Conservation (phyloP, 2,329 filamentous ascomycete genomes). For the Beauveria pseudobassiana region DNA sequence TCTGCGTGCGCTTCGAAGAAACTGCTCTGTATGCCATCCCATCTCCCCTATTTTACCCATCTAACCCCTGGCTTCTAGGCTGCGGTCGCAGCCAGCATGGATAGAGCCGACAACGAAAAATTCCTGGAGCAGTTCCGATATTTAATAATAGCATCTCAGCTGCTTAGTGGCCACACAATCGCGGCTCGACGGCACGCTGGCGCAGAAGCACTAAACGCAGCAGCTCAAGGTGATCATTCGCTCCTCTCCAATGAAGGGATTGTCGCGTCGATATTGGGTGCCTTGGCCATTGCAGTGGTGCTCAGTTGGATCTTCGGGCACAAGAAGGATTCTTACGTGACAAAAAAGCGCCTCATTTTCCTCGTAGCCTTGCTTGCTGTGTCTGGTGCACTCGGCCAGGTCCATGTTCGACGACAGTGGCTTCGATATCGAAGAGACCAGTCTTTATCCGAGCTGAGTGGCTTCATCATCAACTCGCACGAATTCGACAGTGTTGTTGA, state of each 20-base stretch:
- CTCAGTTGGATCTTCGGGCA: conserved; percentile 61
- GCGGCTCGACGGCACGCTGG: conserved; percentile 24
- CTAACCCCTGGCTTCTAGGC: conserved; percentile 36
- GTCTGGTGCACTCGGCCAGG: conserved; percentile 51
- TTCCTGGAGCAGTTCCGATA: conserved; percentile 93
- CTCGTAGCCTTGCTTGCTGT: conserved; percentile 46
- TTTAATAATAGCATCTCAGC: conserved; percentile 83
- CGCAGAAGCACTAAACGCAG: conserved; percentile 13
- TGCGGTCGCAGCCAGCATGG: conserved; percentile 64
- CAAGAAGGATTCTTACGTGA: conserved; percentile 39
- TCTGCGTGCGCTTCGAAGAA: conserved; percentile 38
- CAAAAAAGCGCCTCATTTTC: conserved; percentile 46
- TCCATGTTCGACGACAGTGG: conserved; percentile 73
- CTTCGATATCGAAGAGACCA: conserved; percentile 70
- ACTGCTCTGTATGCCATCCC: conserved; percentile 40
- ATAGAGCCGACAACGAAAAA: conserved; percentile 69
- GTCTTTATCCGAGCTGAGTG: conserved; percentile 60
- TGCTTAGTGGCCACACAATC: conserved; percentile 65
- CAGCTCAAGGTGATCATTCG: conserved; percentile 19
- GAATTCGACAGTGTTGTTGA: conserved; percentile 72
- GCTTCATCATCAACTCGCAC: conserved; percentile 67
- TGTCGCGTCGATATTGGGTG: conserved; percentile 41
- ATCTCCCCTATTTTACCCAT: neutral
- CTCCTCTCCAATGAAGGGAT: conserved; percentile 36
- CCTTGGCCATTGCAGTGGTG: conserved; percentile 60